These are phyloP conservation scores for Botrytis paeoniae DNA, from an alignment of 2,329 filamentous ascomycete species.

Conservation along the genomic window DNA sequence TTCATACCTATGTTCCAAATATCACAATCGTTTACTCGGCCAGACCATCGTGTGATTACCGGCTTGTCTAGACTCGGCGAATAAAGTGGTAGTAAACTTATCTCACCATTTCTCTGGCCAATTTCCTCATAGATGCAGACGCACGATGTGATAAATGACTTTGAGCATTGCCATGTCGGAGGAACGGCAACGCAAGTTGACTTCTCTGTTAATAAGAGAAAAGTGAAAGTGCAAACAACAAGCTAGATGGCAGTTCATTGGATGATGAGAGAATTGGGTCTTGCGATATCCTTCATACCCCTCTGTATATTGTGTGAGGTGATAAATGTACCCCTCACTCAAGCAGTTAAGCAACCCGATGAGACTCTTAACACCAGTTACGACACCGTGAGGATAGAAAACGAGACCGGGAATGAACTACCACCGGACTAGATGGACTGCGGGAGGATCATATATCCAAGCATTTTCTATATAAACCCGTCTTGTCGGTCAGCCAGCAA, in stretches of 20 bases:
- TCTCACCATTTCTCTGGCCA: too few species aligned
- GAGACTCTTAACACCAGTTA: neutral
- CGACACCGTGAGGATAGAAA: neutral
- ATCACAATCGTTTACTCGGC: neutral
- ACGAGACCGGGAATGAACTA: neutral
- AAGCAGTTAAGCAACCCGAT: neutral
- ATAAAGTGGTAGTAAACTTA: neutral
- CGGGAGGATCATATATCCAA: too few species aligned
- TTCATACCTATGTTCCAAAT: neutral
- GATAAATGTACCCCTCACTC: neutral
- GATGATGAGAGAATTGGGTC: neutral
- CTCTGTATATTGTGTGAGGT: neutral
- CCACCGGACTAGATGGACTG: neutral
- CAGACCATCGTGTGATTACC: neutral
- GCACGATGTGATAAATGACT: neutral
- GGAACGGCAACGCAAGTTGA: neutral
- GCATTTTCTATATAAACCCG: neutral
- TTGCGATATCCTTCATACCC: neutral
- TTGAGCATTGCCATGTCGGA: neutral
- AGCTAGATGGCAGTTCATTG: neutral
- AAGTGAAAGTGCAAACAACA: neutral
- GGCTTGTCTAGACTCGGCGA: neutral
- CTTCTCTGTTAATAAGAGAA: neutral
- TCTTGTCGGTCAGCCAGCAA: neutral
- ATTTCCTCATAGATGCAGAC: neutral